These are phyloP conservation scores for Phallus indusiatus DNA, from an alignment of 768 basidiomycete species.

Conservation along the genomic window DNA sequence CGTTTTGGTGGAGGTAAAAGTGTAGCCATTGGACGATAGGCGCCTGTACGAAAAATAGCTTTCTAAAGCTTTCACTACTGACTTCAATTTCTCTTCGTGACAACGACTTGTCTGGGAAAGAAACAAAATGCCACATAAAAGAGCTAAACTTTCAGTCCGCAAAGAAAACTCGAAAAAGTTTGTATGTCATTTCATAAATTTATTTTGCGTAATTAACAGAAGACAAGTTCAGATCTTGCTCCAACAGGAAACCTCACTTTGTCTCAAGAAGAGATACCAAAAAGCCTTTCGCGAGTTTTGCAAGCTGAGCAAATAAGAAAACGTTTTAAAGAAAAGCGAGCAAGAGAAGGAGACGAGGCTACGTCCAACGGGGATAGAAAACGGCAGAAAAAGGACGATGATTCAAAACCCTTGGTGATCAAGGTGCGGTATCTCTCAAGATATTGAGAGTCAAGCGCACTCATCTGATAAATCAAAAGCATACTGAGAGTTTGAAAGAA, in stretches of 20 bases:
- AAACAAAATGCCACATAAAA: slow-evolving; percentile 66
- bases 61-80: too few species aligned
- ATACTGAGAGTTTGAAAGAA: slow-evolving; percentile 64
- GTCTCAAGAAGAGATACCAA: slow-evolving; percentile 57
- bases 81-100: too few species aligned
- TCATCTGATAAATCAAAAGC: slow-evolving; percentile 26
- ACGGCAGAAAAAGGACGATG: slow-evolving; percentile 5
- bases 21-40: slow-evolving; percentile 53
- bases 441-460: slow-evolving; percentile 1
- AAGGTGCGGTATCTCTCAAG: neutral
- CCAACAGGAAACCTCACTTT: slow-evolving; percentile 28
- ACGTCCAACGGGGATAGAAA: neutral
- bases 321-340: slow-evolving; percentile 37
- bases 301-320: slow-evolving; percentile 52
- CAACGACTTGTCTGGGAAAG: neutral
- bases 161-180: slow-evolving; percentile 35
- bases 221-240: slow-evolving; percentile 42
- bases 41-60: too few species aligned
- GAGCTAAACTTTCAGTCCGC: slow-evolving; percentile 42
- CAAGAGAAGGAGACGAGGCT: neutral
- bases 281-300: slow-evolving; percentile 54
- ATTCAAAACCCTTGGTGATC: neutral
- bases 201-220: neutral
- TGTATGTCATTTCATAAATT: slow-evolving; percentile 10
- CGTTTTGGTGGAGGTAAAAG: slow-evolving; percentile 84